These are phyloP conservation scores for Massarina eburnea DNA, from an alignment of 2,329 filamentous ascomycete species.

Conservation along the genomic window DNA sequence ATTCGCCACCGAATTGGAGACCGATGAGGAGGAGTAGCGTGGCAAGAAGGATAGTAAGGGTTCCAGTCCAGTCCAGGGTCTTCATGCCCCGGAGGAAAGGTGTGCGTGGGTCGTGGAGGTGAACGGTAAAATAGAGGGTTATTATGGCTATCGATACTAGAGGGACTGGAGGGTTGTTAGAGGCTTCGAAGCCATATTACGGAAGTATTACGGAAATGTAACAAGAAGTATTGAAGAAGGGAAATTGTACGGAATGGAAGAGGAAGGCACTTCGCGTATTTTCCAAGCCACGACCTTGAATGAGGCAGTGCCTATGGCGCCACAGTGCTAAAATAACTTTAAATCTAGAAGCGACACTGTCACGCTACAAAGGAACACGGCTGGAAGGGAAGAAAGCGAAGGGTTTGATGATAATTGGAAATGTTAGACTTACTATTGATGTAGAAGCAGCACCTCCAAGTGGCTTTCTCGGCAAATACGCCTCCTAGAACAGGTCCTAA, in stretches of 20 bases:
- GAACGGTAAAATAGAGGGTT: slow-evolving; percentile 54
- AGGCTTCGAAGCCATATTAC: background rate
- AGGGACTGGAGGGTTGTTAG: slow-evolving; percentile 46
- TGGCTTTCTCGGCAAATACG: slow-evolving; percentile 48
- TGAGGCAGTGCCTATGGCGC: background rate
- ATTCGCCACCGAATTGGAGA: slow-evolving; percentile 54
- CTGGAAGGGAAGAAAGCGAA: background rate
- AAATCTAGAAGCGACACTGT: too few species aligned
- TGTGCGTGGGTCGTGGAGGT: slow-evolving; percentile 56
- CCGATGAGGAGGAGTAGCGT: slow-evolving; percentile 56
- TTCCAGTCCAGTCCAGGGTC: slow-evolving; percentile 58
- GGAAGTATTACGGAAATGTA: background rate
- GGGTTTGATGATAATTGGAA: background rate
- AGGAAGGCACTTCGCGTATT: background rate
- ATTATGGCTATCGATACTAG: slow-evolving; percentile 53
- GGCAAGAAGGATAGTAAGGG: slow-evolving; percentile 50
- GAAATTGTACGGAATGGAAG: background rate
- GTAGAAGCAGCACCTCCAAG: slow-evolving; percentile 56
- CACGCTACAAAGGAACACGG: too few species aligned
- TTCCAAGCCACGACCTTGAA: background rate
- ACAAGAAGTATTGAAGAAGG: background rate
- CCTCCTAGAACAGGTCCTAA: slow-evolving; percentile 58
- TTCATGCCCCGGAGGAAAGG: slow-evolving; percentile 48
- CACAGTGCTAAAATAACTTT: background rate
- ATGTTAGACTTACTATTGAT: slow-evolving; percentile 25